phyloP scores from a whole-genome alignment of 306 rosid genomes.

The Cucumis hystrix region DNA sequence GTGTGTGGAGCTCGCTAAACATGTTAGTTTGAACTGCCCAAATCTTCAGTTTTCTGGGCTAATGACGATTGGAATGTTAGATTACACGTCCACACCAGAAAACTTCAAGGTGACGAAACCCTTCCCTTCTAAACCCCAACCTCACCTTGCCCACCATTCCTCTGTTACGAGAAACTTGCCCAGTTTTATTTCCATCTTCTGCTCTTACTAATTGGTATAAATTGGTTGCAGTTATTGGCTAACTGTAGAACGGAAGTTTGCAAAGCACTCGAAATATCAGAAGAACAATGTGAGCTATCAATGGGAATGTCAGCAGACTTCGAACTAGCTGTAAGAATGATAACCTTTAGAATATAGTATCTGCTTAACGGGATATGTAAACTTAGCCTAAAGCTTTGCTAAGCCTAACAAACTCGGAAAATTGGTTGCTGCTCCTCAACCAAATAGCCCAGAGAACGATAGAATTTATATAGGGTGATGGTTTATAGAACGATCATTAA shows the following conservation, averaged over 20 bases:
- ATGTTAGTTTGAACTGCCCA: constrained; percentile 49
- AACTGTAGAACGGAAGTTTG: constrained; percentile 73
- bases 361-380: neutral
- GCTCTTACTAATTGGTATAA: constrained; percentile 9
- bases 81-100: constrained; percentile 80
- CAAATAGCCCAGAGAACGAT: neutral
- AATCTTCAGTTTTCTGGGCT: constrained; percentile 76
- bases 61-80: constrained; percentile 95
- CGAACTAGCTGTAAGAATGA: constrained; percentile 75
- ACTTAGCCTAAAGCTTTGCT: neutral
- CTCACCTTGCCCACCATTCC: neutral
- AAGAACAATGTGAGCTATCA: constrained; percentile 70
- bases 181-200: neutral
- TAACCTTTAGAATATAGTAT: neutral
- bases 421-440: neutral
- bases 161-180: neutral
- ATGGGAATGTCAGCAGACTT: constrained; percentile 98
- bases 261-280: constrained; percentile 54
- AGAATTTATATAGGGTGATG: neutral
- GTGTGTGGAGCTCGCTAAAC: constrained; percentile 72
- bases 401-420: neutral
- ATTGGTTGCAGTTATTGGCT: constrained; percentile 39
- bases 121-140: neutral
- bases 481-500: neutral
- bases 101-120: constrained; percentile 56